Base-by-base conservation (phyloP, 2,329 filamentous ascomycete species). In the Sarocladiaceae sp. region DNA sequence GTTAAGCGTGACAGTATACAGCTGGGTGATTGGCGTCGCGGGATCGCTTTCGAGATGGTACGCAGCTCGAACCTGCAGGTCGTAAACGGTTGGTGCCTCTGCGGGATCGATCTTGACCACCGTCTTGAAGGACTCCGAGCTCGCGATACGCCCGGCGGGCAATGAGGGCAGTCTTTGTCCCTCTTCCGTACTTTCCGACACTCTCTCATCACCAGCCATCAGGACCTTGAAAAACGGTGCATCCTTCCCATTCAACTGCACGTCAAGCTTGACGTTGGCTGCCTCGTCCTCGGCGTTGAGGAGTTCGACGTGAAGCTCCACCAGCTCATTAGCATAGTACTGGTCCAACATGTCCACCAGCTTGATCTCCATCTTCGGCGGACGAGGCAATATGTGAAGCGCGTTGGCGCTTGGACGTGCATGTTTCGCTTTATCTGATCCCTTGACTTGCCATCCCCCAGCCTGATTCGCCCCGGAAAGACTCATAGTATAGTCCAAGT, bases 351-450 rank as follows among this genome's bases (percentile, higher is more conserved):
- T 63, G 32, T 79, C 74, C 2, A 77, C 69, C 9, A 88, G 66
- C 20, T 69, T 74, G 35, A 98, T 78, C 53, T 88, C 82, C 68
- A 98, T 80, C 63, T 96, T 97, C 1, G 93, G 93, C 21, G 91
- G 93, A 51, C 94, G 86, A 1, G 93, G 91, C 44, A 89, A 73
- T 19, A 98, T 81, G 45, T 79, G 82, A 45, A 95, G 76, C 2
- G 68, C 67, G 26, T 76, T 69, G 7, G 76, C 65, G 37, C 74
- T 68, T 10, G 63, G 52, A 7, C 78, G 70, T 21, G 71, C 63
- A 16, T 77, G 60, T 21, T 65, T 68, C 47, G 71, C 72, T 43
- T 63, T 70, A 0, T 61, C 58, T 12, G 65, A 62, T 3, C 62
- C 61, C 6, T 65, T 59, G 2, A 68, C 61, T 47, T 73, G 74